phyloP scores from a whole-genome alignment of 2,329 filamentous ascomycete species.

The Phialophora expanda region DNA sequence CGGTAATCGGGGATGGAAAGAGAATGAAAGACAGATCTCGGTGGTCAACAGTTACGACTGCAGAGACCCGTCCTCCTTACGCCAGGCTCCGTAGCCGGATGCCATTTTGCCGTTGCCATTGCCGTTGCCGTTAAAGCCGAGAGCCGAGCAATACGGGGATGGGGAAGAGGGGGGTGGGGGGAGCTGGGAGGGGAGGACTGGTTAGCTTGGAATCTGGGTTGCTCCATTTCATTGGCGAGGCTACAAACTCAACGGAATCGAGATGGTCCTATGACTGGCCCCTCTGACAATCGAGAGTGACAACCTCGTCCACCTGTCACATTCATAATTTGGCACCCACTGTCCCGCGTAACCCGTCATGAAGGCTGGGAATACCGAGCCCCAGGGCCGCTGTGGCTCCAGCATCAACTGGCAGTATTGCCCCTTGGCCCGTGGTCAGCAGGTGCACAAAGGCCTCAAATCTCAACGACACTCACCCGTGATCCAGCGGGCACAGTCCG shows the following conservation, averaged over 20 bases:
- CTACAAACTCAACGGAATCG: background rate
- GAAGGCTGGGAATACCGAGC: constrained; percentile 46
- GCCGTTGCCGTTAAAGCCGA: background rate
- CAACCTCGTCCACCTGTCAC: background rate
- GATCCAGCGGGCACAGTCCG: constrained; percentile 59
- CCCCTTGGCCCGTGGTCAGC: constrained; percentile 19
- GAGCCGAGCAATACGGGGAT: background rate
- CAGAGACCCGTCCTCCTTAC: background rate
- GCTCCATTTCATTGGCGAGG: background rate
- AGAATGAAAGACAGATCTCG: background rate
- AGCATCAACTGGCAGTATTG: constrained; percentile 55
- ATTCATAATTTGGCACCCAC: constrained; percentile 2
- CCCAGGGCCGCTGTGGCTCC: constrained; percentile 52
- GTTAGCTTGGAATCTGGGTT: background rate
- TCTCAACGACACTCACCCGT: constrained; percentile 45
- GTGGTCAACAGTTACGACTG: background rate
- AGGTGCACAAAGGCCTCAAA: background rate
- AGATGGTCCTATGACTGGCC: background rate
- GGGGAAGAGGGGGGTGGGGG: background rate
- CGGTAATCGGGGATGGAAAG: background rate
- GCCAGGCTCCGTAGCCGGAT: background rate
- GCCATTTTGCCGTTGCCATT: background rate
- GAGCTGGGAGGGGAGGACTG: background rate
- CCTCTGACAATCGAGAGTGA: background rate
- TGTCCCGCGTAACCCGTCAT: constrained; percentile 12